phyloP scores from a whole-genome alignment of 257 asterid genomes.

The Plantago ovata region DNA sequence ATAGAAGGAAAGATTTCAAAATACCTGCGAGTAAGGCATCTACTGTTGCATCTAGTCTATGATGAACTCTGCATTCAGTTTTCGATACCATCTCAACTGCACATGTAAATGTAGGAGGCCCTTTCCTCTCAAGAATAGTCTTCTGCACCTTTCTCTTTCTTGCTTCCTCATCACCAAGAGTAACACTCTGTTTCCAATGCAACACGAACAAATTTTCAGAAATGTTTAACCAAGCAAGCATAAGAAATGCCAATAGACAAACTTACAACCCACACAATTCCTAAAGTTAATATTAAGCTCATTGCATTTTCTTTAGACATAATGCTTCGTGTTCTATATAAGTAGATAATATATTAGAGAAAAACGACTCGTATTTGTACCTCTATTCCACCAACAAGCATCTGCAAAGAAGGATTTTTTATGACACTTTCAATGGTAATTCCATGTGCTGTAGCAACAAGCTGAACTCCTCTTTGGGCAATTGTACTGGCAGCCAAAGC shows the following conservation, averaged over 20 bases:
- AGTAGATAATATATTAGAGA: not conserved
- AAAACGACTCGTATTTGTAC: slow-evolving; percentile 32
- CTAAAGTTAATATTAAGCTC: not conserved
- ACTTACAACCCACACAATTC: not conserved
- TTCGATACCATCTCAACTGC: slow-evolving; percentile 92
- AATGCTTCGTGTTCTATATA: not conserved
- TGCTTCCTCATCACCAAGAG: slow-evolving; percentile 99
- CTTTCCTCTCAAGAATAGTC: slow-evolving; percentile 98
- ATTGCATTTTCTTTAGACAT: not conserved
- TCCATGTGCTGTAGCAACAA: slow-evolving; percentile 98
- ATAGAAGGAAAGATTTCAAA: slow-evolving; percentile 2
- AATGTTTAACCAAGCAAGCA: slow-evolving; percentile 8
- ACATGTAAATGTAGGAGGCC: slow-evolving; percentile 89
- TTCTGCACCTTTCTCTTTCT: slow-evolving; percentile 96
- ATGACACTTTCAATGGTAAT: slow-evolving; percentile 83
- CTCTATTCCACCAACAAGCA: slow-evolving; percentile 98
- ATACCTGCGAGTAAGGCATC: slow-evolving; percentile 90
- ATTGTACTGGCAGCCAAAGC: slow-evolving; percentile 97
- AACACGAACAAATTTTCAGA: slow-evolving; percentile 10
- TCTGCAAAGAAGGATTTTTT: slow-evolving; percentile 87
- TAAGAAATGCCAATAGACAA: not conserved
- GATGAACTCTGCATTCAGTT: slow-evolving; percentile 88
- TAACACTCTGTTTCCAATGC: slow-evolving; percentile 66
- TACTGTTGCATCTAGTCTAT: slow-evolving; percentile 82
- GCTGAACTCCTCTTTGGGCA: slow-evolving; percentile 99